A percentile compares a stretch with the other conserved stretches of the same genome.
These are phyloP conservation scores for Pseudocercospora vitis DNA, from an alignment of 2,329 filamentous ascomycete species.

Conservation along the genomic window DNA sequence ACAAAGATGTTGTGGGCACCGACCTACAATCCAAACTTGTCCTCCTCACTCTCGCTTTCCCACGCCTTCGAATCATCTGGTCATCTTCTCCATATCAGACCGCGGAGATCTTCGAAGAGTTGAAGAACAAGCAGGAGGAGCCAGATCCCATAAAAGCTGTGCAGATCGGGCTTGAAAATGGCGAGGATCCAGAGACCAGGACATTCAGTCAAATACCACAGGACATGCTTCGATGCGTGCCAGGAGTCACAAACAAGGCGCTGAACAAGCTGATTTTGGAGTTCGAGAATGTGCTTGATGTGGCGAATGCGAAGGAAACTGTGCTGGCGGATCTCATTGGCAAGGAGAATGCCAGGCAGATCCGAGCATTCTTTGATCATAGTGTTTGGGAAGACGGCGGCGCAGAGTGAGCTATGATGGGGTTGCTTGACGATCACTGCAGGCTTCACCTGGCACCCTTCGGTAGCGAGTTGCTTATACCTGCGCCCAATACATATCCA, in stretches of 20 bases:
- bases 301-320: conserved; percentile 79
- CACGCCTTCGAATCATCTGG: conserved; percentile 88
- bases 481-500: not conserved
- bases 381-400: conserved; percentile 54
- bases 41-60: conserved; percentile 87
- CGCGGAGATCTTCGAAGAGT: conserved; percentile 90
- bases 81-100: conserved; percentile 91
- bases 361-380: conserved; percentile 76
- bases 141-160: conserved; percentile 88
- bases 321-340: conserved; percentile 76
- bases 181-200: conserved; percentile 56
- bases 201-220: conserved; percentile 81
- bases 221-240: conserved; percentile 84
- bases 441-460: not conserved
- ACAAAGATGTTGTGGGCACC: conserved; percentile 60
- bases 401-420: conserved; percentile 23
- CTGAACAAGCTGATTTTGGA: conserved; percentile 70
- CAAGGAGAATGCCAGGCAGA: conserved; percentile 71
- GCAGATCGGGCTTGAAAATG: conserved; percentile 71
- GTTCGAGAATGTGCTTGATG: conserved; percentile 72
- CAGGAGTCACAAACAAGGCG: conserved; percentile 79
- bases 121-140: conserved; percentile 87
- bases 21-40: conserved; percentile 92
- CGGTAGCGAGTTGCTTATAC: no score
- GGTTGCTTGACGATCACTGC: not conserved